These are phyloP conservation scores for Metarhizium sp. DNA, from an alignment of 2,329 filamentous ascomycete genomes.

Conservation along the genomic window DNA sequence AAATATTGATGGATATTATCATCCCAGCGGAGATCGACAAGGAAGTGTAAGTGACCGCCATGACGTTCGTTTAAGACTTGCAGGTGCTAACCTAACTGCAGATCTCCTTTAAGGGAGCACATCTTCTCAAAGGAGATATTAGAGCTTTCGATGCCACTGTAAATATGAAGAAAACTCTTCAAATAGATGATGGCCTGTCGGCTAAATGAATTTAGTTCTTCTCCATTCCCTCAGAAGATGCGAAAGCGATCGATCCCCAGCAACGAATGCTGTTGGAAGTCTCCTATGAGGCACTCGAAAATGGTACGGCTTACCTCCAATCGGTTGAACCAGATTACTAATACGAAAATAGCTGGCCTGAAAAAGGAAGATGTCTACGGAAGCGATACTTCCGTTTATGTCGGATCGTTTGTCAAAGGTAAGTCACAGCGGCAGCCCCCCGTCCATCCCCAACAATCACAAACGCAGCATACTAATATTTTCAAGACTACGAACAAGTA, in stretches of 20 bases:
- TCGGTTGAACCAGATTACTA: neutral
- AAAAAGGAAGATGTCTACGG: constrained; percentile 33
- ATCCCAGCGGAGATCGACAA: constrained; percentile 39
- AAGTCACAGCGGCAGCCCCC: neutral
- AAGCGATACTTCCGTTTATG: constrained; percentile 36
- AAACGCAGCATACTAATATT: neutral
- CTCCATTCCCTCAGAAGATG: constrained; percentile 37
- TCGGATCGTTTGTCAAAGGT: constrained; percentile 43
- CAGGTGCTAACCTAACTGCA: constrained; percentile 12
- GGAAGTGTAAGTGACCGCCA: constrained; percentile 30
- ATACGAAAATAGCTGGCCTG: constrained; percentile 29
- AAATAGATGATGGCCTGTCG: neutral
- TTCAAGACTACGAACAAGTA: constrained; percentile 38
- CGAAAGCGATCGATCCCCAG: constrained; percentile 43
- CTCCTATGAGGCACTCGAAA: constrained; percentile 41
- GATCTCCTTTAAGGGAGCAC: constrained; percentile 39
- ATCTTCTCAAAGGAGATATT: constrained; percentile 39
- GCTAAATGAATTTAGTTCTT: constrained; percentile 33
- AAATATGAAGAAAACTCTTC: constrained; percentile 11
- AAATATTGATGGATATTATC: constrained; percentile 43
- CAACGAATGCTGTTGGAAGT: constrained; percentile 42
- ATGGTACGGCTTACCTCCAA: constrained; percentile 22
- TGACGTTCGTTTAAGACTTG: neutral
- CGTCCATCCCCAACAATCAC: neutral
- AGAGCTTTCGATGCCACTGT: constrained; percentile 40